These are phyloP conservation scores for Selaginella tamariscina DNA, from an alignment of 75 land plant genomes.

Conservation along the genomic window DNA sequence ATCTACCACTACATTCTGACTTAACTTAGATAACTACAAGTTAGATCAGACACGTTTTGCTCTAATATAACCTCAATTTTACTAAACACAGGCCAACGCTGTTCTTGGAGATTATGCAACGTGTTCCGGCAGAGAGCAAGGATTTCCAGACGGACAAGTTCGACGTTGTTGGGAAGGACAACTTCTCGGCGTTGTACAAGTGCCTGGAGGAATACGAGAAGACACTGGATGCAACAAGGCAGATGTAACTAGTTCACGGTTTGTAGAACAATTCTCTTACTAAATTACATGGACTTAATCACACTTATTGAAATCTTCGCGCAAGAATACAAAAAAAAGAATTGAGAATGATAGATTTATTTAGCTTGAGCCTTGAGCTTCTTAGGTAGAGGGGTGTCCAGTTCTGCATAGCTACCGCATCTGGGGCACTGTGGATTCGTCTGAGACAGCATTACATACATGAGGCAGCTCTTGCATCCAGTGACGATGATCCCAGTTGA, in stretches of 20 bases:
- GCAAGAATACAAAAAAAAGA: no score
- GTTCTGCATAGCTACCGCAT: constrained; percentile 14
- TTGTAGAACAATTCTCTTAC: no score
- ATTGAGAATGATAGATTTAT: no score
- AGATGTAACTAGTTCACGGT: neutral
- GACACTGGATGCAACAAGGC: constrained; percentile 50
- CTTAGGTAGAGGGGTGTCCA: neutral
- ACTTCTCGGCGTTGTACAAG: constrained; percentile 92
- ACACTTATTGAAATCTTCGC: no score
- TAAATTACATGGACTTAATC: no score
- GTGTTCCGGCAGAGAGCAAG: constrained; percentile 80
- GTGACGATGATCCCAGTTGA: constrained; percentile 19
- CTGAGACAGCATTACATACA: constrained; percentile 31
- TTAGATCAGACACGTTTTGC: neutral
- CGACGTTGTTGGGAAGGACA: constrained; percentile 97
- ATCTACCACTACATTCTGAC: no score
- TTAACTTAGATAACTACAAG: neutral
- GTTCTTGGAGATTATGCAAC: constrained; percentile 92
- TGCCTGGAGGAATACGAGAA: constrained; percentile 98
- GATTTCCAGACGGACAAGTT: constrained; percentile 80
- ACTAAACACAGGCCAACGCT: constrained; percentile 65
- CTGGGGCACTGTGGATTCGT: constrained; percentile 35
- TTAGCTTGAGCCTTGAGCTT: neutral
- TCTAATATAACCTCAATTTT: neutral
- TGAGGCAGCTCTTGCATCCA: constrained; percentile 34